Percentiles rank a stretch among this genome's conserved stretches.
These are phyloP conservation scores for Melaleuca quinquenervia DNA, from an alignment of 345 rosid genomes.

Conservation along the genomic window DNA sequence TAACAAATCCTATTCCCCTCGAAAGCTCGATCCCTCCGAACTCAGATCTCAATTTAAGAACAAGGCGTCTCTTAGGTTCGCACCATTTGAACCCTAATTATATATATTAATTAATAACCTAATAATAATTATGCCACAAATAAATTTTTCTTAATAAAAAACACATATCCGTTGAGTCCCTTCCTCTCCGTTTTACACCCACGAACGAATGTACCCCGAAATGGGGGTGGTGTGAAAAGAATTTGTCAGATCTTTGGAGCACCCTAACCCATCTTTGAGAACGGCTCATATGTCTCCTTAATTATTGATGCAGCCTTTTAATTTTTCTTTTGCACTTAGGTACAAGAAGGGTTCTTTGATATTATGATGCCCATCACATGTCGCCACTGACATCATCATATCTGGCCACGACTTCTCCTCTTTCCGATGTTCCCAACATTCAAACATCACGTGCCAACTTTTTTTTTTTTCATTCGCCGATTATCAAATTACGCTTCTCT, in stretches of 20 bases:
- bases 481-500: neutral
- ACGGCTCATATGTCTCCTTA: neutral
- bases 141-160: too few relatives aligned
- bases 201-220: neutral
- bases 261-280: neutral
- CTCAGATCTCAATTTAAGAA: neutral
- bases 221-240: neutral
- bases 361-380: conserved; percentile 44
- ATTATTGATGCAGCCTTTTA: neutral
- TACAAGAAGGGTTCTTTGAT: neutral
- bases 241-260: conserved; percentile 9
- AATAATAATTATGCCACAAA: neutral
- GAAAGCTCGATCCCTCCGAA: neutral
- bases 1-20: neutral
- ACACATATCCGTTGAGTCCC: neutral
- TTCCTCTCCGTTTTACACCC: neutral
- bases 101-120: neutral
- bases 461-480: neutral
- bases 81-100: neutral
- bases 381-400: conserved; percentile 53
- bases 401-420: conserved; percentile 65
- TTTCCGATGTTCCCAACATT: conserved; percentile 62
- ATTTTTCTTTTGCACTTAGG: neutral
- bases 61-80: neutral
- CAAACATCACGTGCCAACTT: conserved; percentile 45